Percentiles rank a stretch among this genome's conserved stretches.
Evolutionary conservation across 2,329 filamentous ascomycete species (phyloP).

Genomic region (Calonectria pseudoturangicola): DNA sequence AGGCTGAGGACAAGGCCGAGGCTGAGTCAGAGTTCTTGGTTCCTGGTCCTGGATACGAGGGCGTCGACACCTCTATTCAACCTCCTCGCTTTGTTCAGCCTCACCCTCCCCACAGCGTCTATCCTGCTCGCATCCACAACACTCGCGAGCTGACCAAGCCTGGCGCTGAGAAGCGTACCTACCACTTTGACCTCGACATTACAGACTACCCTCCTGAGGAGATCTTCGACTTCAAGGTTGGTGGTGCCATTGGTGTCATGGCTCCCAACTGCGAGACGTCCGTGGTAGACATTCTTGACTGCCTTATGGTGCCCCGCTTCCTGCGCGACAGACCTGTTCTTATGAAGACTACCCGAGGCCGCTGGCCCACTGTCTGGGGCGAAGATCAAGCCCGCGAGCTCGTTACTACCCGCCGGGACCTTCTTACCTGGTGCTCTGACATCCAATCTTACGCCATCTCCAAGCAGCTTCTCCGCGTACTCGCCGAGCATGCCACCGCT

Average conservation of each 20-base stretch:
- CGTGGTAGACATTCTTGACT: constrained; percentile 90
- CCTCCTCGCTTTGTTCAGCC: constrained; percentile 95
- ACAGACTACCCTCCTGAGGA: constrained; percentile 94
- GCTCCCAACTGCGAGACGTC: constrained; percentile 86
- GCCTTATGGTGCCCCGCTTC: constrained; percentile 86
- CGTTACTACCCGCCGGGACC: constrained; percentile 90
- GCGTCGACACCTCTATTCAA: constrained; percentile 77
- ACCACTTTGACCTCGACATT: constrained; percentile 97
- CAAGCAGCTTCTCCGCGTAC: constrained; percentile 87
- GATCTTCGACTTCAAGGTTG: constrained; percentile 93
- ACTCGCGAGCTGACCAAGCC: constrained; percentile 90
- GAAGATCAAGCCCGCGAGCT: constrained; percentile 89
- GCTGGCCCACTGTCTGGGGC: constrained; percentile 99
- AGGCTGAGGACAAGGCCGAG: constrained; percentile 42
- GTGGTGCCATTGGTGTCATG: constrained; percentile 94
- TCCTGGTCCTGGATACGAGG: constrained; percentile 60
- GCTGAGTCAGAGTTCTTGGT: constrained; percentile 48
- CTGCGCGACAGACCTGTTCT: constrained; percentile 89
- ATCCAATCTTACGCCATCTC: constrained; percentile 94
- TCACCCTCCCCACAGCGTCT: constrained; percentile 94
- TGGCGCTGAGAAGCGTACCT: constrained; percentile 96
- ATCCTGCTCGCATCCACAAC: constrained; percentile 89
- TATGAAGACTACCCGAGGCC: constrained; percentile 85
- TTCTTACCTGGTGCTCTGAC: constrained; percentile 97
- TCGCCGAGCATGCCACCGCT: constrained; percentile 89